Percentiles rank a stretch among this genome's conserved stretches.
Conservation (phyloP, 2,329 filamentous ascomycete genomes). For the Penicillium sp. region DNA sequence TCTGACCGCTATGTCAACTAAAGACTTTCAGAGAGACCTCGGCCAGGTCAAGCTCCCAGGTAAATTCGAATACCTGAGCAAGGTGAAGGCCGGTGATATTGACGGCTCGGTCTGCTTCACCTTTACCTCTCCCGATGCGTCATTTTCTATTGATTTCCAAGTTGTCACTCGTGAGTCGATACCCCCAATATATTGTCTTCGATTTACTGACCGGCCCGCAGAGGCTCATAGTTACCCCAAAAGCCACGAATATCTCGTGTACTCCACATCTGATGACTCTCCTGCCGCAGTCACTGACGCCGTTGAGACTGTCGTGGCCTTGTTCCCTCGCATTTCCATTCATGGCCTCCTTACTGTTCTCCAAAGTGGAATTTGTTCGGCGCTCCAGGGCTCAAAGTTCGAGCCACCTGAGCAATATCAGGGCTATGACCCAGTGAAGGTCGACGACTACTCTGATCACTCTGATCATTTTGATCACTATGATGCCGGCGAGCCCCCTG, state of each 20-base stretch:
- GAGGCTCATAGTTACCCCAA: conserved; percentile 60
- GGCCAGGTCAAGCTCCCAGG: conserved; percentile 38
- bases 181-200: not conserved
- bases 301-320: conserved; percentile 34
- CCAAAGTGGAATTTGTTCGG: conserved; percentile 35
- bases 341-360: conserved; percentile 49
- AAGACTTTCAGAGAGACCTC: conserved; percentile 46
- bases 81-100: conserved; percentile 59
- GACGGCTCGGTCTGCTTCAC: conserved; percentile 68
- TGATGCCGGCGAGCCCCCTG: conserved; percentile 4
- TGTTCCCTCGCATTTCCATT: conserved; percentile 38
- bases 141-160: conserved; percentile 32
- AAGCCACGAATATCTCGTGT: conserved; percentile 49
- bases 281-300: conserved; percentile 28
- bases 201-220: conserved; percentile 21
- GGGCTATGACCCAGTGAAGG: not conserved
- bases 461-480: not conserved
- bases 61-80: conserved; percentile 48
- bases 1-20: not conserved
- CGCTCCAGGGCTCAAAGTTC: conserved; percentile 9
- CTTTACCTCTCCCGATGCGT: conserved; percentile 35
- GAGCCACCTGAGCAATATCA: conserved; percentile 6
- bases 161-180: conserved; percentile 38
- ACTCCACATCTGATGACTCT: conserved; percentile 40
- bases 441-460: not conserved